A percentile compares a stretch with the other conserved stretches of the same genome.
Conservation (phyloP, 345 rosid genomes). For the Gossypium sturtianum region DNA sequence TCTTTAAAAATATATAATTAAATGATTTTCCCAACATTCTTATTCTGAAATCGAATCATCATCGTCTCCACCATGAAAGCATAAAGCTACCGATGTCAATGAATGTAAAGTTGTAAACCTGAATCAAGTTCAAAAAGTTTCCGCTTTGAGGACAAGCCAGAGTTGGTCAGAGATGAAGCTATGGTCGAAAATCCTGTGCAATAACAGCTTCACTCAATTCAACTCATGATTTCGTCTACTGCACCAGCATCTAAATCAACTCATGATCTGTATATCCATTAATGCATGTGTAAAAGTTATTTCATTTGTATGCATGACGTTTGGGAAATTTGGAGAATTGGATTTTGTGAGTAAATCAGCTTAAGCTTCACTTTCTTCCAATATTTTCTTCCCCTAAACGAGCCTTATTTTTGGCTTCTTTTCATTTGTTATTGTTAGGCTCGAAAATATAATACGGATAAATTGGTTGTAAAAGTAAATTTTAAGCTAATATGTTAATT, state of each 20-base stretch:
- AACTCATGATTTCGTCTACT: not conserved
- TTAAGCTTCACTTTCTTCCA: not conserved
- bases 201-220: constrained; percentile 11
- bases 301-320: not conserved
- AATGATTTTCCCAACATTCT: constrained; percentile 4
- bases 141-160: constrained; percentile 27
- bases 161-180: constrained; percentile 18
- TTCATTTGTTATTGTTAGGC: too few species aligned
- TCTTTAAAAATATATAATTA: too few species aligned
- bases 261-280: not conserved
- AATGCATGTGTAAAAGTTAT: not conserved
- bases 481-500: too few species aligned
- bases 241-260: not conserved
- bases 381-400: too few species aligned
- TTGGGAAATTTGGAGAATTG: not conserved
- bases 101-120: constrained; percentile 10
- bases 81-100: constrained; percentile 25
- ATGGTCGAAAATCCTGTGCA: constrained; percentile 32
- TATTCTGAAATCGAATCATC: constrained; percentile 31
- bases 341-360: not conserved
- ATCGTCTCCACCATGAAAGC: constrained; percentile 26
- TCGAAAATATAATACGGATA: too few species aligned
- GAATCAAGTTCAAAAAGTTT: constrained; percentile 35
- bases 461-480: too few species aligned
- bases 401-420: too few species aligned